Evolutionary conservation across 2,329 filamentous ascomycete species (phyloP).

Genomic region (Aureobasidium sp.): DNA sequence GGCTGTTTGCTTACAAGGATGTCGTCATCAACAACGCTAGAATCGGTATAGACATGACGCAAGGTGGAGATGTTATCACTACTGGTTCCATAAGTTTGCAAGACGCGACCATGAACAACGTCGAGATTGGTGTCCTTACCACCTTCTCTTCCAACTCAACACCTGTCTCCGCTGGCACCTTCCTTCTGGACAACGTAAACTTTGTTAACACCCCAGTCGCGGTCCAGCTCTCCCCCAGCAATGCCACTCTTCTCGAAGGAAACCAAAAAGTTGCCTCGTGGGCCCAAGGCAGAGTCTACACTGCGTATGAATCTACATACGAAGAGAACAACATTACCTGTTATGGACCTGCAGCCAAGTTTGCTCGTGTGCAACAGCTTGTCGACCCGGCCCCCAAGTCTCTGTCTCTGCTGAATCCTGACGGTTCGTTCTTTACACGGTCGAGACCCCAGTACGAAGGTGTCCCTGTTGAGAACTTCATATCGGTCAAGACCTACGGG

Average conservation of each 20-base stretch:
- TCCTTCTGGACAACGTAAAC: slow-evolving; percentile 75
- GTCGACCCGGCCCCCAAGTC: slow-evolving; percentile 16
- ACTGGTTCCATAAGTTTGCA: slow-evolving; percentile 67
- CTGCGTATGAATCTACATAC: slow-evolving; percentile 26
- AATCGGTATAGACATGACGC: slow-evolving; percentile 71
- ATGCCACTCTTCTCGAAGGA: slow-evolving; percentile 53
- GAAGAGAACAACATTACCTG: slow-evolving; percentile 23
- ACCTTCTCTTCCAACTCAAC: slow-evolving; percentile 50
- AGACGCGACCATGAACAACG: slow-evolving; percentile 62
- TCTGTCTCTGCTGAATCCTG: slow-evolving; percentile 11
- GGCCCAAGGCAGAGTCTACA: slow-evolving; percentile 65
- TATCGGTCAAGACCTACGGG: slow-evolving; percentile 44
- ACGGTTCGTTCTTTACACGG: slow-evolving; percentile 20
- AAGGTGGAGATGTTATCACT: slow-evolving; percentile 42
- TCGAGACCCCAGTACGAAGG: slow-evolving; percentile 31
- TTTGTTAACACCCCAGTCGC: slow-evolving; percentile 58
- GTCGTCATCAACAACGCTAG: slow-evolving; percentile 48
- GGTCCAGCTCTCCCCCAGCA: slow-evolving; percentile 42
- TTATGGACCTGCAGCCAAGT: slow-evolving; percentile 21
- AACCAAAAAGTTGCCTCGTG: slow-evolving; percentile 57
- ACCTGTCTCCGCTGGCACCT: slow-evolving; percentile 58
- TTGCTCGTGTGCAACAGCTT: slow-evolving; percentile 18
- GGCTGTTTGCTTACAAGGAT: slow-evolving; percentile 74
- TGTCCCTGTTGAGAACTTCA: slow-evolving; percentile 53
- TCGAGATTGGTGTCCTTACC: slow-evolving; percentile 58